Percentiles rank a stretch among this genome's conserved stretches.
These are phyloP conservation scores for Biancaea sappan DNA, from an alignment of 306 rosid genomes.

Conservation along the genomic window DNA sequence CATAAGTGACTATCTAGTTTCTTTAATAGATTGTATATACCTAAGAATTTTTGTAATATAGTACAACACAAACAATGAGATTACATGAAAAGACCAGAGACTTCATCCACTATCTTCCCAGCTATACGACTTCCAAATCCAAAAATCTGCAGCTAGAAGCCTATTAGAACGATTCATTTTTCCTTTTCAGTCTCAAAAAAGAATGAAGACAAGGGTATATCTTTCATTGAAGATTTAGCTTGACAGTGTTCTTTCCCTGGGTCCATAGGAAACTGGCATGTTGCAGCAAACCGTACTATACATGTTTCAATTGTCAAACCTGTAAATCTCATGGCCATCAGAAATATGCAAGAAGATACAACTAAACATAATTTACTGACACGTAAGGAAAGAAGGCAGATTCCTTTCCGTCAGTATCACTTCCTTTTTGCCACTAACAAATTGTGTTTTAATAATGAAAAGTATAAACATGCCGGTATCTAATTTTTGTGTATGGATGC, in stretches of 20 bases:
- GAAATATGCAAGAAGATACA: constrained; percentile 4
- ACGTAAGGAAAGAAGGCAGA: constrained; percentile 4
- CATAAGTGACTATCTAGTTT: no score
- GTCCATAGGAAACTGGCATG: constrained; percentile 31
- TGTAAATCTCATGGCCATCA: constrained; percentile 32
- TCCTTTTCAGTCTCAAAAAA: background rate
- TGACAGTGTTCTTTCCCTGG: constrained; percentile 15
- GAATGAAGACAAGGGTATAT: background rate
- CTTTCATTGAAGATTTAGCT: constrained; percentile 1
- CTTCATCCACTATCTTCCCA: constrained; percentile 14
- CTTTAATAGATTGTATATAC: no score
- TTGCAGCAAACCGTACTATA: constrained; percentile 30
- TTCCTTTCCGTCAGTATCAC: constrained; percentile 15
- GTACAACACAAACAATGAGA: constrained; percentile 23
- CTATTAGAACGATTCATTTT: constrained; percentile 22
- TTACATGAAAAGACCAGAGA: background rate
- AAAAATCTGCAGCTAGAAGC: constrained; percentile 26
- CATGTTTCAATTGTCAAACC: constrained; percentile 52
- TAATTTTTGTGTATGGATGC: background rate
- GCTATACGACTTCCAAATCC: constrained; percentile 35
- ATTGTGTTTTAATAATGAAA: constrained; percentile 8
- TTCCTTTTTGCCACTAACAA: background rate
- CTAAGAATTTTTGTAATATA: no score
- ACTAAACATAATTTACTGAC: background rate
- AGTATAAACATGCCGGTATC: background rate